These are phyloP conservation scores for Fraxinus velutina DNA, from an alignment of 305 asterid genomes.

Conservation along the genomic window DNA sequence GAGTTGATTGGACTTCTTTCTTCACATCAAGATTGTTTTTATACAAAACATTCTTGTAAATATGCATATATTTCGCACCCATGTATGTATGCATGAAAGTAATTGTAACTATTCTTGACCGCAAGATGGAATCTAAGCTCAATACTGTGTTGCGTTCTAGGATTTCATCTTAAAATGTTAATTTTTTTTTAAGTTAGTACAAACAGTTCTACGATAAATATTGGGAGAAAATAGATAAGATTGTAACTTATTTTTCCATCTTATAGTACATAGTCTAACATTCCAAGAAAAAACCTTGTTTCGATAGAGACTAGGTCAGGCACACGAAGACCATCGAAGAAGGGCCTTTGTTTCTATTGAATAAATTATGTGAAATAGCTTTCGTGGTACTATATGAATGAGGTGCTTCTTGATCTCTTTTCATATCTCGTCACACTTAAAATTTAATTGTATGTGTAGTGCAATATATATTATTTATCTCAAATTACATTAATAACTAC, in stretches of 20 bases:
- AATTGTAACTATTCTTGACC: background rate
- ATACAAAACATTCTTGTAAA: conserved; percentile 18
- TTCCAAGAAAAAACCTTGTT: background rate
- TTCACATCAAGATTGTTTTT: background rate
- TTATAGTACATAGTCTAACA: background rate
- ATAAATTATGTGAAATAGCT: background rate
- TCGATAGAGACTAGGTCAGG: too few relatives aligned
- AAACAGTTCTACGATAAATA: background rate
- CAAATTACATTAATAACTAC: background rate
- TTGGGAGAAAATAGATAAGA: background rate
- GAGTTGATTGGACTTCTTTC: background rate
- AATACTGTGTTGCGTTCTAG: background rate
- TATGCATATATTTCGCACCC: background rate
- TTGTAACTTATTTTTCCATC: too few relatives aligned
- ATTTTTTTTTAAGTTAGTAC: background rate
- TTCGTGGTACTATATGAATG: background rate
- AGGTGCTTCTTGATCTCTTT: background rate
- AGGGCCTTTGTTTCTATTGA: background rate
- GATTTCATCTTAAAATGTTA: background rate
- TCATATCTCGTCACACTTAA: background rate
- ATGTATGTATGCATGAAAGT: conserved; percentile 23
- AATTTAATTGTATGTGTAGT: background rate
- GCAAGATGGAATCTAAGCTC: background rate
- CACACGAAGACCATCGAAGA: background rate
- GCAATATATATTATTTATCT: background rate